Base-by-base conservation (phyloP, 768 basidiomycete genomes). In the Podaxis carcinomalis region DNA sequence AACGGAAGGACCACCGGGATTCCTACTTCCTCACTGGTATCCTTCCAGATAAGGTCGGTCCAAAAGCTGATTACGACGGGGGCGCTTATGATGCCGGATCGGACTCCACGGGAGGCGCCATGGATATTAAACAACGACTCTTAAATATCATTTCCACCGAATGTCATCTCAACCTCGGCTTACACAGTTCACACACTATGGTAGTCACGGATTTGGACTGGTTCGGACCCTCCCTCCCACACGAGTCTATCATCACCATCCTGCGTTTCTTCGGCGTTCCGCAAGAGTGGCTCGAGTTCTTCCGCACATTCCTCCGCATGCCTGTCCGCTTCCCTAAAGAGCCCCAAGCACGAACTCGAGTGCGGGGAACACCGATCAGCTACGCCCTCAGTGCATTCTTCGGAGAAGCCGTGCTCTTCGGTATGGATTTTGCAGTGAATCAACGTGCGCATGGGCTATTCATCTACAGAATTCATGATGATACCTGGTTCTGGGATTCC, bases 401-500 rank as follows among this genome's bases (percentile, higher is more conserved):
- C 56, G 79, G 78, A 5, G 80, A 82, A 63, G 69, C 68, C 2
- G 56, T 80, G 13, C 56, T 80, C 36, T 80, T 79, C 63, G 72
- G 68, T 21, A 78, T 82, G 78, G 80, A 82, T 63, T 78, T 77
- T 57, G 78, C 79, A 5, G 77, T 80, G 59, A 80, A 80, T 52
- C 80, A 78, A 52, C 66, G 64, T 32, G 73, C 78, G 1, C 57
- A 73, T 19, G 78, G 78, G 2, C 63, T 80, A 9, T 77, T 71
- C 65, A 70, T 82, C n/a, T 74, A 79, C 56, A 70, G 78, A 53
- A 75, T 80, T 66, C 77, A 80, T 63, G 78, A 81, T 57, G 79
- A 82, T 56, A 66, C 79, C 5, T 81, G 78, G 78, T 62, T 80
- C 16, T 79, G 75, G 75, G 72, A 77, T 51, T 63, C 73, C 0